phyloP scores from a whole-genome alignment of 2,329 filamentous ascomycete genomes.

The Exophiala xenobiotica region DNA sequence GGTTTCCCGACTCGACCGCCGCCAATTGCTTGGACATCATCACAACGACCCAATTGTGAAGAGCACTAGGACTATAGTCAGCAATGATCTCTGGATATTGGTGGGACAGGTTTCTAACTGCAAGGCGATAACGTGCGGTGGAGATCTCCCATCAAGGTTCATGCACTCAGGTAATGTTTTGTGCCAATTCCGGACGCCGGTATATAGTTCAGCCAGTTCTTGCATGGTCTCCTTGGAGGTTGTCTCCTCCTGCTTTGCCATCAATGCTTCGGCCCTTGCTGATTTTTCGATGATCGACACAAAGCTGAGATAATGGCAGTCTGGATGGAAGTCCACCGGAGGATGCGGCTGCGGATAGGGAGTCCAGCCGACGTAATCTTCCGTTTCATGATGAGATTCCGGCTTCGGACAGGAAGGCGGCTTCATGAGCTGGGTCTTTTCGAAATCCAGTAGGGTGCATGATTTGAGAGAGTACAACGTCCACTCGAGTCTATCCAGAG shows the following conservation, averaged over 20 bases:
- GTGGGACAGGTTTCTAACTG: constrained; percentile 26
- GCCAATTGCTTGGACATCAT: constrained; percentile 31
- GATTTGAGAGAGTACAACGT: constrained; percentile 17
- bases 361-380: constrained; percentile 28
- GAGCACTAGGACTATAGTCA: constrained; percentile 7
- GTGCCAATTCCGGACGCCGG: constrained; percentile 32
- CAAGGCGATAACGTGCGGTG: constrained; percentile 33
- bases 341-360: constrained; percentile 31
- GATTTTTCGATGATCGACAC: constrained; percentile 20
- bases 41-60: constrained; percentile 29
- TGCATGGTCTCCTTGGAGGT: constrained; percentile 15
- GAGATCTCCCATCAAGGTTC: constrained; percentile 21
- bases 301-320: constrained; percentile 31
- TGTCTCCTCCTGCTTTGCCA: constrained; percentile 11
- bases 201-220: constrained; percentile 24
- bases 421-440: constrained; percentile 27
- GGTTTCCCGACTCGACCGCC: constrained; percentile 9
- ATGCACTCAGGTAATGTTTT: constrained; percentile 32
- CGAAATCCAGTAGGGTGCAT: constrained; percentile 18
- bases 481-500: constrained; percentile 15
- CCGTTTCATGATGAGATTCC: constrained; percentile 19
- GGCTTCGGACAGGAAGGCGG: constrained; percentile 18
- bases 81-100: neutral
- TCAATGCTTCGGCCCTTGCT: constrained; percentile 15
- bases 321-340: constrained; percentile 31